Evolutionary conservation across 2,329 filamentous ascomycete genomes (phyloP).

Genomic region (Ophiostoma himal-ulmi): DNA sequence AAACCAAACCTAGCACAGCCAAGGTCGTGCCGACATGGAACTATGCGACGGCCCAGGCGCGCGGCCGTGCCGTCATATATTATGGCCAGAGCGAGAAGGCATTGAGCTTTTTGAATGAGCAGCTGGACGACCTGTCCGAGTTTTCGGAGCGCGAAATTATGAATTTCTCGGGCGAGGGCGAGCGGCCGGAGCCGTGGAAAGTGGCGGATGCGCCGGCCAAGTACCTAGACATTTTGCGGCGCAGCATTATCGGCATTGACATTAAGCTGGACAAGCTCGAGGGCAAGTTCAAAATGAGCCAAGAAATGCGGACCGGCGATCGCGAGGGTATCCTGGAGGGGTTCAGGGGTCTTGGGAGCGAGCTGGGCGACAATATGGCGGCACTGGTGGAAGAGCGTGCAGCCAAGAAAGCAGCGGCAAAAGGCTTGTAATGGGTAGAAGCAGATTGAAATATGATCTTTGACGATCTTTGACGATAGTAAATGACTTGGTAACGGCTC

Average conservation of each 20-base stretch:
- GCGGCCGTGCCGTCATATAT: slow-evolving; percentile 52
- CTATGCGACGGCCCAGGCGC: slow-evolving; percentile 59
- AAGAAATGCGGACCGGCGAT: slow-evolving; percentile 51
- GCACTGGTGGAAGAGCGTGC: slow-evolving; percentile 32
- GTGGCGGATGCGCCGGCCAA: slow-evolving; percentile 51
- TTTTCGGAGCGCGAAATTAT: slow-evolving; percentile 51
- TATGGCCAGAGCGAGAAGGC: slow-evolving; percentile 40
- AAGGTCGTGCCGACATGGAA: slow-evolving; percentile 70
- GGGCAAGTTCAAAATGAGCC: slow-evolving; percentile 64
- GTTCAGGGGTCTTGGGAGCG: slow-evolving; percentile 39
- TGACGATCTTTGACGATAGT: not conserved
- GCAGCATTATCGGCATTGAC: slow-evolving; percentile 56
- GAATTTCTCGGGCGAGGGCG: slow-evolving; percentile 43
- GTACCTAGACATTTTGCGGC: slow-evolving; percentile 54
- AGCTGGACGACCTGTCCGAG: slow-evolving; percentile 46
- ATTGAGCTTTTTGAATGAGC: slow-evolving; percentile 36
- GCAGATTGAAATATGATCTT: not conserved
- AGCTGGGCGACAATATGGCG: slow-evolving; percentile 32
- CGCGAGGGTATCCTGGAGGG: slow-evolving; percentile 52
- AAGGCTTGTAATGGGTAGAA: not conserved
- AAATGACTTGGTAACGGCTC: too few relatives aligned
- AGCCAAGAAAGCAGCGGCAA: not conserved
- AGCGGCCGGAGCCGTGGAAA: slow-evolving; percentile 43
- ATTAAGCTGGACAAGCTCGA: slow-evolving; percentile 50
- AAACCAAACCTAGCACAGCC: slow-evolving; percentile 57